Evolutionary conservation across 208 protist species (phyloP).

Genomic region (Entamoeba invadens): DNA sequence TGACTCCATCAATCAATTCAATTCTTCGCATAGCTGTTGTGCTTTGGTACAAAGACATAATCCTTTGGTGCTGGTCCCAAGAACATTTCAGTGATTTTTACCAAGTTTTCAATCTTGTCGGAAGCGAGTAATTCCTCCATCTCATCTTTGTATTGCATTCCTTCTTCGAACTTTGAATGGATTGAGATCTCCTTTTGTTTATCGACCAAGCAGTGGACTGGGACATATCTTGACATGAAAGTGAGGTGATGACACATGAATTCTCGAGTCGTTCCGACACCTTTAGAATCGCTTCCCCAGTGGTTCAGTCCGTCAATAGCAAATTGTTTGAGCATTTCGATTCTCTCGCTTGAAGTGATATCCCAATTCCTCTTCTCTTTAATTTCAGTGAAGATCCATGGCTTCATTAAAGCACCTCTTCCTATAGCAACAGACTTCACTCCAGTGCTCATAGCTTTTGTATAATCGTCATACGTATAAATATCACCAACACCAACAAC

Average conservation of each 20-base stretch:
- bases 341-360: conserved; percentile 8
- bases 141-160: conserved; percentile 11
- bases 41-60: conserved; percentile 23
- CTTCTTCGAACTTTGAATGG: background rate
- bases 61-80: conserved; percentile 12
- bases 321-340: conserved; percentile 21
- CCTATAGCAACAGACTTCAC: background rate
- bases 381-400: conserved; percentile 32
- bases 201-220: conserved; percentile 9
- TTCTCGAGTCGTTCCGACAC: conserved; percentile 9
- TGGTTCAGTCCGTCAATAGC: conserved; percentile 15
- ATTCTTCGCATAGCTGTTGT: conserved; percentile 4
- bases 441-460: background rate
- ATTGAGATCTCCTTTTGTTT: background rate
- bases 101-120: conserved; percentile 8
- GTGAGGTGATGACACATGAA: conserved; percentile 30
- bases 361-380: conserved; percentile 18
- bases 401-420: conserved; percentile 28
- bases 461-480: background rate
- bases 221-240: conserved; percentile 27
- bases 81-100: conserved; percentile 26
- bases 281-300: conserved; percentile 21
- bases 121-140: conserved; percentile 19
- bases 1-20: background rate
- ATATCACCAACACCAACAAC: conserved; percentile 22